These are phyloP conservation scores for Exutisphaerella laricina DNA, from an alignment of 2,329 filamentous ascomycete genomes.

Conservation along the genomic window DNA sequence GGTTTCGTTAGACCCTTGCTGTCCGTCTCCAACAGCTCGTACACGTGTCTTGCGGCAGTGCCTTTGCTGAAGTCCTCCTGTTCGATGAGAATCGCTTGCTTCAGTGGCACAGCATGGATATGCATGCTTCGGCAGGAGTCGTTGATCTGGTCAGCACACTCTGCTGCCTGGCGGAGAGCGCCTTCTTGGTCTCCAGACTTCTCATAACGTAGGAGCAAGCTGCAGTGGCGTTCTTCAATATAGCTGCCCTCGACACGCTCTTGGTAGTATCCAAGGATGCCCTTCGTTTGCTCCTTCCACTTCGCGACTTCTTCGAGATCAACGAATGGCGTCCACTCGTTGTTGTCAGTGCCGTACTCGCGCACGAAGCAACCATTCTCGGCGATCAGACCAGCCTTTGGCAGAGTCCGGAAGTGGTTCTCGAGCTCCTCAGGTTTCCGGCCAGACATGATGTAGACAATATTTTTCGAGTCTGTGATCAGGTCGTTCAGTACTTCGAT, in stretches of 20 bases:
- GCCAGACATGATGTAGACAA: conserved; percentile 90
- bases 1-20: conserved; percentile 38
- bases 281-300: conserved; percentile 80
- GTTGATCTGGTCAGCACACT: conserved; percentile 93
- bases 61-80: conserved; percentile 82
- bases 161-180: conserved; percentile 73
- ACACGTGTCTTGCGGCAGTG: conserved; percentile 71
- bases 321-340: conserved; percentile 72
- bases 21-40: conserved; percentile 42
- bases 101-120: conserved; percentile 72
- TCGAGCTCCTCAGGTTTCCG: conserved; percentile 84
- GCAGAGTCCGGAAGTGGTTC: conserved; percentile 74
- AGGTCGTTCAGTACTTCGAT: conserved; percentile 78
- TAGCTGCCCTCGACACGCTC: conserved; percentile 83
- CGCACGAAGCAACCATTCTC: conserved; percentile 92
- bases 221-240: conserved; percentile 88
- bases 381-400: conserved; percentile 80
- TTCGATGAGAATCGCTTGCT: conserved; percentile 77
- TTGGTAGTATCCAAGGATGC: conserved; percentile 81
- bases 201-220: conserved; percentile 84
- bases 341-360: conserved; percentile 50
- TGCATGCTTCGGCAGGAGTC: conserved; percentile 79
- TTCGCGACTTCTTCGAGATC: conserved; percentile 62
- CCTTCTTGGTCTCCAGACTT: conserved; percentile 69
- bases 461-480: conserved; percentile 71